Evolutionary conservation across 495 filamentous ascomycete species (phyloP), one percentile per base, ranked within the genome.

Genomic region (Astrocystis sublimbata): DNA sequence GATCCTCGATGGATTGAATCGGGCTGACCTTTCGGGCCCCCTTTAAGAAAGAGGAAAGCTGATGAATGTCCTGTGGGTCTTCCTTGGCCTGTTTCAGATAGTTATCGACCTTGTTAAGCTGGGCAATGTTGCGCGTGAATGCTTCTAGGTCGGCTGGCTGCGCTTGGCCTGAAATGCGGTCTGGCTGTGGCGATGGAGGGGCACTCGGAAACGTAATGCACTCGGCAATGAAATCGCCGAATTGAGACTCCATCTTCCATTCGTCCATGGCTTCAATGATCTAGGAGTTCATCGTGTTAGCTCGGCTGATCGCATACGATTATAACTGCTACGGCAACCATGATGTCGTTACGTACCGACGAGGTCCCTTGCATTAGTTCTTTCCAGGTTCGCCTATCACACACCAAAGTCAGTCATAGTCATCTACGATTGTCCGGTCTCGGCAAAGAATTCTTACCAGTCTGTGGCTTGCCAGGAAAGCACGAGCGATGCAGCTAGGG

Each of bases 401-500:
- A 30, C 58, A 24, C 28, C 63, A 50, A 54, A 61, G 68, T 77
- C 66, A 79, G 73, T 62, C 66, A 61, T 45, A 15, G 35, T 62
- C 54, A 60, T 46, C n/a, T n/a, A n/a, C n/a, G n/a, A n/a, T 65
- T 59, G 71, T 68, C 46, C 69, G 60, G 57, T 33, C 70, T 73
- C 63, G 68, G 61, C 73, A 38, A 30, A 6, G 70, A 73, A 76
- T 68, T 81, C 91, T 82, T 80, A 97, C 94, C 92, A 97, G 77
- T 98, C 94, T 65, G 88, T 92, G 61, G 91, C 90, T 78, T 98
- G 94, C 96, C 96, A 98, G 46, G 93, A 93, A 45, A 98, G 80
- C 50, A 98, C 82, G 35, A 97, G 86, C 12, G 93, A 98, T 26
- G 94, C 91, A 53, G 93, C 94, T 30, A 98, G 83, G 58, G 97